Percentiles rank a stretch among this genome's conserved stretches.
Conservation (phyloP, 805 yeast genomes). For the Pichia nakasei region DNA sequence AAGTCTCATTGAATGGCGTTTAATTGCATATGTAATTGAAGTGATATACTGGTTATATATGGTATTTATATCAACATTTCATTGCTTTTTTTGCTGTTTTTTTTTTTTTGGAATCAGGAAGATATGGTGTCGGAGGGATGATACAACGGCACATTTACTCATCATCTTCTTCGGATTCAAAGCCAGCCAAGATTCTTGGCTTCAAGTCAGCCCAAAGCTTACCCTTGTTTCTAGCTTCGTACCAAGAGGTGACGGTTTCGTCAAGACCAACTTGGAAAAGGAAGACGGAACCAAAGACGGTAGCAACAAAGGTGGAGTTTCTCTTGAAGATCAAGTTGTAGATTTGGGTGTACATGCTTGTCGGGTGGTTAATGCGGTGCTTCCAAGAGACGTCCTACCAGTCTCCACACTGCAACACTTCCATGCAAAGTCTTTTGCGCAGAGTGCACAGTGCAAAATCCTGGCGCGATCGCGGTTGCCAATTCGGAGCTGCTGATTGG, state of each 20-base stretch:
- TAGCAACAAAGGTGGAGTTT: constrained; percentile 80
- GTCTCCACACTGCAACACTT: no score
- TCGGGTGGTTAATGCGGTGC: no score
- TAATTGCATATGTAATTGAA: no score
- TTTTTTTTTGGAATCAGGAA: not conserved
- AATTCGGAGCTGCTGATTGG: not conserved
- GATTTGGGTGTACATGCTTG: constrained; percentile 32
- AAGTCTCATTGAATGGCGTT: no score
- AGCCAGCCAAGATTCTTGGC: constrained; percentile 42
- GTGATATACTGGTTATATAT: no score
- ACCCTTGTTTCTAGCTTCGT: constrained; percentile 72
- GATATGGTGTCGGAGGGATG: no score
- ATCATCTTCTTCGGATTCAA: constrained; percentile 52
- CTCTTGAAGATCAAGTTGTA: constrained; percentile 75
- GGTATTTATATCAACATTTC: not conserved
- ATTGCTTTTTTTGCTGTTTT: not conserved
- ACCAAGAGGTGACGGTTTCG: constrained; percentile 56
- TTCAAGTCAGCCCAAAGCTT: constrained; percentile 81
- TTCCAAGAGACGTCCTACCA: no score
- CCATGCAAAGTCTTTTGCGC: no score
- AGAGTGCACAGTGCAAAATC: no score
- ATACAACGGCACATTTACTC: constrained; percentile 23
- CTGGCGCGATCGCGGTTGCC: no score
- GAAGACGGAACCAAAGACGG: constrained; percentile 77
- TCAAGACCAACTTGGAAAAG: constrained; percentile 76